A percentile compares a stretch with the other conserved stretches of the same genome.
Conservation (phyloP, 2,329 filamentous ascomycete genomes). For the Coniochaeta sp. region DNA sequence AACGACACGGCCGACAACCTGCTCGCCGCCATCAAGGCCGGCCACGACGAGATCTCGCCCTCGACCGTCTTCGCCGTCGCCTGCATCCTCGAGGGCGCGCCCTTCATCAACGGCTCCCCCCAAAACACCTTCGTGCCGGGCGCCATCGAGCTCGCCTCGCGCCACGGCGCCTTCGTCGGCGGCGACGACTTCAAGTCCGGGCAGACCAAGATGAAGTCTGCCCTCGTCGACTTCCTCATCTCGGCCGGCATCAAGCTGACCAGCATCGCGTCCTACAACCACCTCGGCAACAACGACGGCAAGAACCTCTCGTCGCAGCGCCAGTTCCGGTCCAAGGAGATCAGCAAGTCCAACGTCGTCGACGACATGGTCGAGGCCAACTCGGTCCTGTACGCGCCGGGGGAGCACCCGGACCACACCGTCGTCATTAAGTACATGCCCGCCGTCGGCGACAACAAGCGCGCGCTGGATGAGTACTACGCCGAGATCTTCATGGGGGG, state of each 20-base stretch:
- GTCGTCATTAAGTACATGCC: conserved; percentile 99
- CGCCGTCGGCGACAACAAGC: conserved; percentile 97
- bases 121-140: conserved; percentile 99
- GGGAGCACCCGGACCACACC: conserved; percentile 94
- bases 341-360: conserved; percentile 98
- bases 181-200: conserved; percentile 99
- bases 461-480: conserved; percentile 97
- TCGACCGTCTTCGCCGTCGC: conserved; percentile 96
- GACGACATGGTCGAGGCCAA: conserved; percentile 99
- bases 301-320: conserved; percentile 96
- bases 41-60: conserved; percentile 86
- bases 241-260: conserved; percentile 98
- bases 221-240: conserved; percentile 96
- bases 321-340: conserved; percentile 99
- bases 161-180: conserved; percentile 83
- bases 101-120: conserved; percentile 98
- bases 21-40: conserved; percentile 75
- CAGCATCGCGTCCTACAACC: conserved; percentile 98
- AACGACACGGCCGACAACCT: conserved; percentile 97
- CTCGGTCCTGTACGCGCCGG: conserved; percentile 78
- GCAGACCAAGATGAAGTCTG: conserved; percentile 99
- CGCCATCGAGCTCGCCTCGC: conserved; percentile 79
- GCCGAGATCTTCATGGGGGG: conserved; percentile 98
- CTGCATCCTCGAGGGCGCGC: conserved; percentile 78
- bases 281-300: conserved; percentile 98